Percentiles rank a stretch among this genome's conserved stretches.
Evolutionary conservation across 257 asterid species (phyloP).

Genomic region (Solanum verrucosum): DNA sequence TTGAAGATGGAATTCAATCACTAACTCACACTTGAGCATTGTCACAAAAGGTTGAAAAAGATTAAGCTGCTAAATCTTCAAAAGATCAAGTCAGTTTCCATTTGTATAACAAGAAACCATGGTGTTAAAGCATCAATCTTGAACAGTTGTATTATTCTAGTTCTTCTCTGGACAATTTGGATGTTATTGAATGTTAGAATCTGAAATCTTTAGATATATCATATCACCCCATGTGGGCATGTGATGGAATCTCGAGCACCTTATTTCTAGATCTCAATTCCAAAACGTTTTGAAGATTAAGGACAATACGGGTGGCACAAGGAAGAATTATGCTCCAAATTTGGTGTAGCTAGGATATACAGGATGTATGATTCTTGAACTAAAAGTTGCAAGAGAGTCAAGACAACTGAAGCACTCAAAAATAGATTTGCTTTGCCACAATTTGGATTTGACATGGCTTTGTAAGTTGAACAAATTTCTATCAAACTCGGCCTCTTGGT

Average conservation of each 20-base stretch:
- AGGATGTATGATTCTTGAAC: neutral
- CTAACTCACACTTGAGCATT: too few relatives aligned
- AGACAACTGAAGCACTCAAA: neutral
- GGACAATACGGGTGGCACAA: neutral
- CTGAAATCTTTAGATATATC: too few relatives aligned
- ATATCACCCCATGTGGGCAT: neutral
- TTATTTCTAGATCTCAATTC: neutral
- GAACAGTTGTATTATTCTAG: too few relatives aligned
- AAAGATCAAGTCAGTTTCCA: too few relatives aligned
- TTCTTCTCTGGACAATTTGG: too few relatives aligned
- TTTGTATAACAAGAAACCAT: too few relatives aligned
- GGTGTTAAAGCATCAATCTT: conserved; percentile 1
- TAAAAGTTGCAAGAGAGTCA: neutral
- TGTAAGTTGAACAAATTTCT: too few relatives aligned
- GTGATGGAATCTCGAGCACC: neutral
- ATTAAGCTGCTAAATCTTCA: too few relatives aligned
- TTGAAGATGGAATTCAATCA: too few relatives aligned
- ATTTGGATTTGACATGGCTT: neutral
- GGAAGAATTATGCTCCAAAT: neutral
- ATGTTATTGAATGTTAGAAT: too few relatives aligned
- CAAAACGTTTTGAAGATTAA: neutral
- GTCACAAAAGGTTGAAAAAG: too few relatives aligned
- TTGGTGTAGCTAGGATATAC: neutral
- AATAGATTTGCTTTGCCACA: neutral
- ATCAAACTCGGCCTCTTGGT: neutral